Percentiles rank a stretch among this genome's conserved stretches.
Evolutionary conservation across 2,329 filamentous ascomycete genomes (phyloP).

Genomic region (Colletotrichum cordylinicola): DNA sequence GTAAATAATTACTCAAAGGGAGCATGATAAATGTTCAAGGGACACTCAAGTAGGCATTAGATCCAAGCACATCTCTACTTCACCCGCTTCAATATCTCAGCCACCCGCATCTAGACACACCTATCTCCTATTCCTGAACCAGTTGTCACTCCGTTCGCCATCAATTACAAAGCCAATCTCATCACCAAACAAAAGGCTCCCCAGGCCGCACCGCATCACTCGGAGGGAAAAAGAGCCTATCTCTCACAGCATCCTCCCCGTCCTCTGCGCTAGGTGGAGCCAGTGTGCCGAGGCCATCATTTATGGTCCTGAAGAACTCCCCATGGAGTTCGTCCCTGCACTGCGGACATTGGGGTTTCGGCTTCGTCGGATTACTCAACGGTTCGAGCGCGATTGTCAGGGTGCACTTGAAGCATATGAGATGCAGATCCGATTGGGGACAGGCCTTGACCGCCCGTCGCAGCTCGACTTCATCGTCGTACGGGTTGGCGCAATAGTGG

Average conservation of each 20-base stretch:
- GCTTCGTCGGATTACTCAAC: too few species aligned
- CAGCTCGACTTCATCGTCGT: background rate
- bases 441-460: background rate
- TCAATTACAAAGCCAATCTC: background rate
- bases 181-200: background rate
- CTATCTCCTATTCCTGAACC: background rate
- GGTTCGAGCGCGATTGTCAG: background rate
- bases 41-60: background rate
- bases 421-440: background rate
- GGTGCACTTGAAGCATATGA: background rate
- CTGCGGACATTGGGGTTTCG: too few species aligned
- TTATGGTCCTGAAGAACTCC: background rate
- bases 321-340: background rate
- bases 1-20: too few species aligned
- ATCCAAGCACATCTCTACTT: background rate
- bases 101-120: background rate
- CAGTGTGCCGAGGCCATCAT: background rate
- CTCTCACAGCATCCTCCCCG: background rate
- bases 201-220: background rate
- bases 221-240: background rate
- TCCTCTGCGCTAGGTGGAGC: background rate
- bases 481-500: background rate
- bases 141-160: background rate
- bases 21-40: background rate
- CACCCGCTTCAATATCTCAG: background rate